phyloP scores from a whole-genome alignment of 2,329 filamentous ascomycete genomes.

The Alternaria postmessia region DNA sequence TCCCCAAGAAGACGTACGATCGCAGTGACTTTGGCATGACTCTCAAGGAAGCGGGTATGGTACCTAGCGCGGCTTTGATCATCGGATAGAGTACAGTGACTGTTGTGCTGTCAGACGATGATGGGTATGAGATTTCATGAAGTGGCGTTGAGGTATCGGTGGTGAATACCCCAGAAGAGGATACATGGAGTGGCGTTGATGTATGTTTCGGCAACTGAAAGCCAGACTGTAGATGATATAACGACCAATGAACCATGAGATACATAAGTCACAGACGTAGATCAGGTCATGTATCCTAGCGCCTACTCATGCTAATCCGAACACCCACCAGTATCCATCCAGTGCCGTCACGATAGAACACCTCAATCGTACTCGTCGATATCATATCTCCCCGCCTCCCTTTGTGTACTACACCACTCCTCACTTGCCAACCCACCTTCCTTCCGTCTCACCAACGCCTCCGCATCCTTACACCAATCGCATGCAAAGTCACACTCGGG shows the following conservation, averaged over 20 bases:
- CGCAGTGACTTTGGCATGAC: slow-evolving; percentile 82
- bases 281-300: background rate
- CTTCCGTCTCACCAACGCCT: slow-evolving; percentile 53
- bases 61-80: slow-evolving; percentile 89
- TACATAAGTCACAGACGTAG: background rate
- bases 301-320: background rate
- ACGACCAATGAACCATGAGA: slow-evolving; percentile 1
- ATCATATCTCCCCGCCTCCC: slow-evolving; percentile 54
- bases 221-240: background rate
- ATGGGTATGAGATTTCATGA: background rate
- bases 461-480: slow-evolving; percentile 58
- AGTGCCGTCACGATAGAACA: background rate
- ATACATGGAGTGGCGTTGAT: background rate
- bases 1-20: slow-evolving; percentile 82
- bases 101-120: background rate
- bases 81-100: slow-evolving; percentile 55
- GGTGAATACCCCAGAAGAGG: slow-evolving; percentile 9
- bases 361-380: slow-evolving; percentile 48
- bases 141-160: slow-evolving; percentile 5
- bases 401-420: slow-evolving; percentile 60
- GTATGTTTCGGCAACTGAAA: background rate
- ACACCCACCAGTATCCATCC: background rate
- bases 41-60: slow-evolving; percentile 87
- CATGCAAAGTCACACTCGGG: slow-evolving; percentile 57
- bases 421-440: slow-evolving; percentile 56